A percentile compares a stretch with the other conserved stretches of the same genome.
phyloP scores from a whole-genome alignment of 2,329 filamentous ascomycete species.

The Aspergillus calidoustus region DNA sequence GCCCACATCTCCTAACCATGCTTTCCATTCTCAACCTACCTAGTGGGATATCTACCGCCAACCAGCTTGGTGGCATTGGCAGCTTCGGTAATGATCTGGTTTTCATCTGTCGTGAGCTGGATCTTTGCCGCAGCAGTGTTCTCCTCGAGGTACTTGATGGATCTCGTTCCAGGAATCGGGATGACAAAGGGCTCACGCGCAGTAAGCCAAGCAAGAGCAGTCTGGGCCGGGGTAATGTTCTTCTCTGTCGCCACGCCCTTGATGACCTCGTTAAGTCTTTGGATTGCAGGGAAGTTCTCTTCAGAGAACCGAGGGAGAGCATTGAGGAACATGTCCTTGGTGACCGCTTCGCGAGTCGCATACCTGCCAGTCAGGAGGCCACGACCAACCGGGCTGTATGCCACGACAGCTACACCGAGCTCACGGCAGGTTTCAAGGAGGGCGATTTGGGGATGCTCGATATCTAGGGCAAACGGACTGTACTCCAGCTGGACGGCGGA shows the following conservation, averaged over 20 bases:
- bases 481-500: conserved; percentile 59
- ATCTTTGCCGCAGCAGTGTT: background rate
- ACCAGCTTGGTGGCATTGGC: conserved; percentile 1
- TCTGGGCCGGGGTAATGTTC: conserved; percentile 57
- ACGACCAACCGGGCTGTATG: conserved; percentile 49
- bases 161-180: conserved; percentile 61
- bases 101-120: background rate
- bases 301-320: conserved; percentile 54
- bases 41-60: background rate
- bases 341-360: conserved; percentile 42
- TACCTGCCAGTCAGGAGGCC: conserved; percentile 52
- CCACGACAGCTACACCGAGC: conserved; percentile 46
- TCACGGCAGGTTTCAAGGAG: conserved; percentile 35
- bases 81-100: background rate
- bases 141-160: conserved; percentile 7
- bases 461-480: conserved; percentile 54
- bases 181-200: conserved; percentile 64
- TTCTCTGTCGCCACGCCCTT: conserved; percentile 57
- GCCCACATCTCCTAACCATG: background rate
- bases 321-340: conserved; percentile 51
- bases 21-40: background rate
- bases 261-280: conserved; percentile 58
- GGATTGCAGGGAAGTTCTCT: conserved; percentile 61
- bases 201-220: conserved; percentile 67
- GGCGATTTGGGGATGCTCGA: conserved; percentile 43